phyloP scores from a whole-genome alignment of 495 filamentous ascomycete species.

The Penicillium coffeae region DNA sequence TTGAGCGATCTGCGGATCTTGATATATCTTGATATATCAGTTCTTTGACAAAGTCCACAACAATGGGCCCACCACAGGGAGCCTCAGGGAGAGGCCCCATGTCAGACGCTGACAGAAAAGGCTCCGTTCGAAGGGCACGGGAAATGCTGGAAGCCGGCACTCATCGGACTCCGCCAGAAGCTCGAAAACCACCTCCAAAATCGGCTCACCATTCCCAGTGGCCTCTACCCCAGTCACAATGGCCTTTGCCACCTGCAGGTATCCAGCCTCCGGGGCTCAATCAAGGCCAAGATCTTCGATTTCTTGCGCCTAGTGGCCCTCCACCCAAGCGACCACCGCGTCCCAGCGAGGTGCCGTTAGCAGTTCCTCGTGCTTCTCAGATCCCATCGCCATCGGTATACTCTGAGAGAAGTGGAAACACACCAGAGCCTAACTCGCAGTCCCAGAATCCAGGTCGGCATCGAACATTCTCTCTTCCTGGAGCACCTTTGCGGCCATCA shows the following conservation, averaged over 20 bases:
- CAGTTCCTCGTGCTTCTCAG: slow-evolving; percentile 3
- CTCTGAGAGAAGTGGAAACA: slow-evolving; percentile 50
- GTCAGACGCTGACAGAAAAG: slow-evolving; percentile 21
- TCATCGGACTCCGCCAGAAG: slow-evolving; percentile 32
- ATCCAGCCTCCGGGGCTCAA: slow-evolving; percentile 27
- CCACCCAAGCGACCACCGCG: slow-evolving; percentile 66
- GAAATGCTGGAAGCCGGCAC: slow-evolving; percentile 51
- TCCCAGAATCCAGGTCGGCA: slow-evolving; percentile 19
- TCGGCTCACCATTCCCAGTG: slow-evolving; percentile 24
- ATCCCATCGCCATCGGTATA: slow-evolving; percentile 39
- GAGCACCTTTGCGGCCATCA: slow-evolving; percentile 22
- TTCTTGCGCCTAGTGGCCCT: slow-evolving; percentile 48
- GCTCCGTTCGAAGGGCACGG: slow-evolving; percentile 47
- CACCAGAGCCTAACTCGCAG: slow-evolving; percentile 44
- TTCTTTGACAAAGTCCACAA: too few relatives aligned
- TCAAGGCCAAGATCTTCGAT: slow-evolving; percentile 35
- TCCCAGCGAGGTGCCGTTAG: slow-evolving; percentile 34
- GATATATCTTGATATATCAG: too few relatives aligned
- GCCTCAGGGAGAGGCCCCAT: slow-evolving; percentile 2
- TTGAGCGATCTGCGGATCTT: too few relatives aligned
- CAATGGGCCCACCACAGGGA: slow-evolving; percentile 7
- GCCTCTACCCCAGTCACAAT: slow-evolving; percentile 45
- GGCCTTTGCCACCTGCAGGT: slow-evolving; percentile 41
- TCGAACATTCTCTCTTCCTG: slow-evolving; percentile 48
- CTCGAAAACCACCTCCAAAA: slow-evolving; percentile 5